Percentiles rank a stretch among this genome's conserved stretches.
Conservation (phyloP, 2,329 filamentous ascomycete genomes). For the Sarocladiaceae sp. region DNA sequence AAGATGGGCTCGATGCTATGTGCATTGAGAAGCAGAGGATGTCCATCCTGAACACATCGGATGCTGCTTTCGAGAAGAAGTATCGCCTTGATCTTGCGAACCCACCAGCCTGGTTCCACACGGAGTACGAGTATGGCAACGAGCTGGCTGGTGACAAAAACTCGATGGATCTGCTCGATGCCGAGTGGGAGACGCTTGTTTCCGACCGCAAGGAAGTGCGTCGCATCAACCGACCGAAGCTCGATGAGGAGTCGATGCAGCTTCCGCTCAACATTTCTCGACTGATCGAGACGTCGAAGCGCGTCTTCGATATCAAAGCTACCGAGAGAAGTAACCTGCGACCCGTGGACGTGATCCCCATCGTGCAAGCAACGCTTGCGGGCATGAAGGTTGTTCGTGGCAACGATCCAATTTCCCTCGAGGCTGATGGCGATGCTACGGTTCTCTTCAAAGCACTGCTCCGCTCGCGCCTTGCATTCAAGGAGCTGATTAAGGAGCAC, state of each 20-base stretch:
- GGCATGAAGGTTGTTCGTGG: slow-evolving; percentile 83
- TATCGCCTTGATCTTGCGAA: slow-evolving; percentile 72
- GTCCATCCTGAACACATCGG: slow-evolving; percentile 76
- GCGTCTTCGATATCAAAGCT: slow-evolving; percentile 84
- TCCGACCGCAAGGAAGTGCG: slow-evolving; percentile 73
- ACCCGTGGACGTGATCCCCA: slow-evolving; percentile 78
- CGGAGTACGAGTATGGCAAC: slow-evolving; percentile 65
- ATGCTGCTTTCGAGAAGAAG: slow-evolving; percentile 69
- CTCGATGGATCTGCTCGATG: slow-evolving; percentile 78
- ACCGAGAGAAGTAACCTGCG: slow-evolving; percentile 82
- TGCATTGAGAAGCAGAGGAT: slow-evolving; percentile 90
- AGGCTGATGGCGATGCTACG: slow-evolving; percentile 85
- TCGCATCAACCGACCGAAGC: slow-evolving; percentile 56
- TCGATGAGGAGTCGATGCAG: slow-evolving; percentile 81
- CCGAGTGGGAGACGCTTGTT: slow-evolving; percentile 75
- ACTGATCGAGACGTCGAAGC: slow-evolving; percentile 84
- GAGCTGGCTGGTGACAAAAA: slow-evolving; percentile 84
- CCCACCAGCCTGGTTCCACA: slow-evolving; percentile 54
- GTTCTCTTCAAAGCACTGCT: slow-evolving; percentile 88
- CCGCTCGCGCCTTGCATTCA: slow-evolving; percentile 85
- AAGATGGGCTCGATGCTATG: slow-evolving; percentile 91
- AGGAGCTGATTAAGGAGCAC: slow-evolving; percentile 80
- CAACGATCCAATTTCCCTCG: slow-evolving; percentile 69
- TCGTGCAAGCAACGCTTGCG: slow-evolving; percentile 67
- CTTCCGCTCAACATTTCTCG: slow-evolving; percentile 86